Percentiles rank a stretch among this genome's conserved stretches.
Evolutionary conservation across 1,139 yeast genomes (phyloP).

Genomic region (Candida freyschussii): DNA sequence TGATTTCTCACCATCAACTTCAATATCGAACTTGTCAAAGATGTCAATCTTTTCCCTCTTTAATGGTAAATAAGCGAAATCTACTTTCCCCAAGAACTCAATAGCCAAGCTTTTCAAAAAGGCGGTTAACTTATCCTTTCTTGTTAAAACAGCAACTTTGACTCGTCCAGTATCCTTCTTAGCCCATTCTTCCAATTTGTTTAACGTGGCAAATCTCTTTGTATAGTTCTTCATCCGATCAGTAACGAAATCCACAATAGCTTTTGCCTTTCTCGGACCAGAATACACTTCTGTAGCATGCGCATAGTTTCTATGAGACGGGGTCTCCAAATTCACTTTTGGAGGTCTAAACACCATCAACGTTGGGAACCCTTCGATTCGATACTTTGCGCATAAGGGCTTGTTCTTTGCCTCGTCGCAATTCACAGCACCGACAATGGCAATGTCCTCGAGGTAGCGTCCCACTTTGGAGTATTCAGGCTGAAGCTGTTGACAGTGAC

Average conservation of each 20-base stretch:
- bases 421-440: slow-evolving; percentile 79
- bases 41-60: slow-evolving; percentile 10
- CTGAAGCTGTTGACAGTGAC: slow-evolving; percentile 60
- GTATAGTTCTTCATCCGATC: slow-evolving; percentile 72
- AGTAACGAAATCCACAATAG: slow-evolving; percentile 54
- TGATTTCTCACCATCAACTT: slow-evolving; percentile 11
- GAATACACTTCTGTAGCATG: slow-evolving; percentile 63
- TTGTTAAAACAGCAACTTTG: slow-evolving; percentile 43
- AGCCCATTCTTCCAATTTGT: slow-evolving; percentile 31
- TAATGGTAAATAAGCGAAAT: slow-evolving; percentile 37
- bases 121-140: slow-evolving; percentile 48
- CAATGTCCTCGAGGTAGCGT: slow-evolving; percentile 47
- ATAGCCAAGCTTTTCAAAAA: slow-evolving; percentile 68
- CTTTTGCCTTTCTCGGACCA: slow-evolving; percentile 62
- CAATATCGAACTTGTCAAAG: slow-evolving; percentile 14
- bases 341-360: slow-evolving; percentile 78
- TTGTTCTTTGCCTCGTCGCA: slow-evolving; percentile 73
- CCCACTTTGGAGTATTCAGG: slow-evolving; percentile 62
- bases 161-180: slow-evolving; percentile 28
- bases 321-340: slow-evolving; percentile 38
- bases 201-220: slow-evolving; percentile 40
- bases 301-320: slow-evolving; percentile 20
- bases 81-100: slow-evolving; percentile 53
- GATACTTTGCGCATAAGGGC: slow-evolving; percentile 61
- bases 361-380: slow-evolving; percentile 77